Conservation (phyloP, 345 rosid species). For the Syzygium oleosum region DNA sequence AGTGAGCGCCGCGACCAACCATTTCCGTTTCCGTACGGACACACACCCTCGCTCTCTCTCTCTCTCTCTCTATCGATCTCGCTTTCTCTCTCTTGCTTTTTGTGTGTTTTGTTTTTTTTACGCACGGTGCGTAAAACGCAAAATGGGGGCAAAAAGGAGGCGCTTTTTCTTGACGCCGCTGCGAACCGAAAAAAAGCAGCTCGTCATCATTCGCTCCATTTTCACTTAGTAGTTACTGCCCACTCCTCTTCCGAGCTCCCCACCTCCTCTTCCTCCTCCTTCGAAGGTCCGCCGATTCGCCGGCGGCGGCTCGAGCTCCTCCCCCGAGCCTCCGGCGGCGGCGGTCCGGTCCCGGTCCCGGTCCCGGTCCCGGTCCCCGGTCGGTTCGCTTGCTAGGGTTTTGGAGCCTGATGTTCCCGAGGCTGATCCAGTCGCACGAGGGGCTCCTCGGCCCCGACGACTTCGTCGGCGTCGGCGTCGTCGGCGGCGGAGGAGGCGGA, state of each 20-base stretch:
- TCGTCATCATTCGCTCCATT: not conserved
- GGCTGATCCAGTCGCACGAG: constrained; percentile 23
- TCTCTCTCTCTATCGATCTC: not conserved
- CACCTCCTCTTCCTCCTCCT: too few species aligned
- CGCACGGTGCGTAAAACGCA: not conserved
- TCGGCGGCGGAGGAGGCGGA: not conserved
- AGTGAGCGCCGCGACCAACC: not conserved
- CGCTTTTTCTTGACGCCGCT: not conserved
- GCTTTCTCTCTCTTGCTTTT: too few species aligned
- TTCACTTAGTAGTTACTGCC: not conserved
- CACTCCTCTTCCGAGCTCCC: too few species aligned
- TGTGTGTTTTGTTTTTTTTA: not conserved
- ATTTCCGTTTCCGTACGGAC: not conserved
- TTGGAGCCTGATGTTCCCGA: constrained; percentile 18
- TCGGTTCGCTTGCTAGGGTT: not conserved
- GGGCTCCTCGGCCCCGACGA: constrained; percentile 18
- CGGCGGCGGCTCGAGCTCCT: not conserved
- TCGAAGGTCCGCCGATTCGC: not conserved
- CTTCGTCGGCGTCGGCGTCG: not conserved
- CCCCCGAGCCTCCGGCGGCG: not conserved
- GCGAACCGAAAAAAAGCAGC: not conserved
- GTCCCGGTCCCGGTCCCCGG: not conserved
- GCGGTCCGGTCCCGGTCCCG: not conserved
- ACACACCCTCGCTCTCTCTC: not conserved
- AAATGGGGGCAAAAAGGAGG: not conserved